phyloP scores from a whole-genome alignment of 257 asterid species.

The Penstemon davidsonii region DNA sequence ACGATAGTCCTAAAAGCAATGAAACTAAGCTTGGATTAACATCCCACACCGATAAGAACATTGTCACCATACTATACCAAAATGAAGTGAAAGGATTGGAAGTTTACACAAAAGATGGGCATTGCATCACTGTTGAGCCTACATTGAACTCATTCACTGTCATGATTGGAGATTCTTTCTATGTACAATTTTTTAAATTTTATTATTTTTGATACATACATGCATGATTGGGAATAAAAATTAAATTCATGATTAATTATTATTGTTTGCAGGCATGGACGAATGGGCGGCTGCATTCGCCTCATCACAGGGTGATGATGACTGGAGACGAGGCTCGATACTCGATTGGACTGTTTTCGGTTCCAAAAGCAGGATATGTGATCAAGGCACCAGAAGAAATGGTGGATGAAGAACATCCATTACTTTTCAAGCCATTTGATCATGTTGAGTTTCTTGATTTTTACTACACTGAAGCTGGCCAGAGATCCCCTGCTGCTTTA shows the following conservation, averaged over 20 bases:
- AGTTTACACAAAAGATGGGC: conserved; percentile 46
- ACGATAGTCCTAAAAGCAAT: conserved; percentile 39
- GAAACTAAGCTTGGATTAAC: conserved; percentile 42
- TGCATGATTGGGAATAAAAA: background rate
- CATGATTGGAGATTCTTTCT: conserved; percentile 52
- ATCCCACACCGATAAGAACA: conserved; percentile 54
- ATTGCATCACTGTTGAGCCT: conserved; percentile 49
- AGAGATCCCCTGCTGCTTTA: conserved; percentile 36
- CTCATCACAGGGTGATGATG: conserved; percentile 54
- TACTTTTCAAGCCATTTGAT: conserved; percentile 55
- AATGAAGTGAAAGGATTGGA: conserved; percentile 44
- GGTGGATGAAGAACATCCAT: conserved; percentile 53
- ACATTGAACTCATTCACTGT: conserved; percentile 40
- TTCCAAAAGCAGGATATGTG: conserved; percentile 35
- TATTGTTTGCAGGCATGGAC: conserved; percentile 57
- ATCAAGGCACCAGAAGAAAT: conserved; percentile 49
- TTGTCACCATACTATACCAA: conserved; percentile 40
- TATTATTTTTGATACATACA: too few species aligned
- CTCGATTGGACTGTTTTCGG: conserved; percentile 42
- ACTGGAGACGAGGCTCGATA: conserved; percentile 48
- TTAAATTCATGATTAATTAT: background rate
- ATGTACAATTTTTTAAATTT: conserved; percentile 28
- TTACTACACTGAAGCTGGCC: conserved; percentile 41
- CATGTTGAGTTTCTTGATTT: conserved; percentile 43
- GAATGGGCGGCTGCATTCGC: conserved; percentile 48